These are phyloP conservation scores for Agrostemma githago DNA, from an alignment of 148 eudicot species.

Conservation along the genomic window DNA sequence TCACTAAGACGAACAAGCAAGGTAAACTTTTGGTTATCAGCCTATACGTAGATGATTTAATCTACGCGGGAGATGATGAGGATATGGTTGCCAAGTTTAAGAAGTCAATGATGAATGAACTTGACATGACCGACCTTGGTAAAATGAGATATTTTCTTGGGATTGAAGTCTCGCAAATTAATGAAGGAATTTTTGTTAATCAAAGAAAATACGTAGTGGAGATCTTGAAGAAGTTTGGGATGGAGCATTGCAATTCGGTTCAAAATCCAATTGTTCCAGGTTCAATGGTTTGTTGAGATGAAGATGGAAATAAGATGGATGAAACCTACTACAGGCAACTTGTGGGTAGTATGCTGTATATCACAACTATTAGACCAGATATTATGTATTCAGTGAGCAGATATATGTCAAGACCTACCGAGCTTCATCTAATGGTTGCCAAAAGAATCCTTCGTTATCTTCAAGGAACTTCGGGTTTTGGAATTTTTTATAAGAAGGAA, in stretches of 20 bases:
- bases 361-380: too few relatives aligned
- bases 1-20: too few relatives aligned
- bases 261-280: too few relatives aligned
- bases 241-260: neutral
- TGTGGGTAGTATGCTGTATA: too few relatives aligned
- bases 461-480: neutral
- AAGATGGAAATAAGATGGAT: neutral
- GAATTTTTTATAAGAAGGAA: neutral
- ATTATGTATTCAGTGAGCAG: too few relatives aligned
- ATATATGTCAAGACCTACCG: too few relatives aligned
- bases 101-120: too few relatives aligned
- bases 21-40: too few relatives aligned
- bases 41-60: too few relatives aligned
- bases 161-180: neutral
- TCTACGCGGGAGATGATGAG: too few relatives aligned
- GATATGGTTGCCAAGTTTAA: neutral
- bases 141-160: constrained; percentile 2
- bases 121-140: neutral
- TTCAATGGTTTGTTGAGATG: neutral
- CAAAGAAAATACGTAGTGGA: neutral
- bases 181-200: neutral
- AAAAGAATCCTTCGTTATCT: neutral
- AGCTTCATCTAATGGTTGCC: too few relatives aligned
- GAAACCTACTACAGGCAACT: too few relatives aligned
- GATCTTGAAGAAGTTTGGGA: neutral